Evolutionary conservation across 768 basidiomycete genomes (phyloP), one percentile per base, ranked within the genome.

Genomic region (Tylopilus balloui): DNA sequence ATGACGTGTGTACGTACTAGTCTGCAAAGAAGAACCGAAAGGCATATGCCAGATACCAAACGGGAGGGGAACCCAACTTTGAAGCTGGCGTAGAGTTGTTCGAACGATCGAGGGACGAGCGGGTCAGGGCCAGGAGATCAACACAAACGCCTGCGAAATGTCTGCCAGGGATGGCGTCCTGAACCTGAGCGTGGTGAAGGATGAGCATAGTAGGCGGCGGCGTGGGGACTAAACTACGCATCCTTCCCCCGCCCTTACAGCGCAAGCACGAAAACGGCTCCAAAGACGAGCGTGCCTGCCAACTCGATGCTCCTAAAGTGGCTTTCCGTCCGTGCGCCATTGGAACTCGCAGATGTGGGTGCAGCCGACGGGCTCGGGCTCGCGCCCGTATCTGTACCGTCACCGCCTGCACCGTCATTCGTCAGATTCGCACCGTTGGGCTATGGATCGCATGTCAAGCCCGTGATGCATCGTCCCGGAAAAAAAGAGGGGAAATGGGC

Each of bases 391-490:
- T 52, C 56, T 21, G 56, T 42, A 21, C 54, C 56, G 13, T 57
- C 39, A n/a, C 70, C 66, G 7, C 77, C 78, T 2, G 69, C 71
- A 27, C 76, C 77, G 19, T 83, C 83, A 6, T 81, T 81, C 10
- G 84, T 87, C 42, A 87, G 62, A 56, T 86, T 86, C 29, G 78
- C 80, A 39, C 83, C 83, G 54, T 86, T 85, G 1, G 84, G 78
- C 78, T 85, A 49, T 23, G 34, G 2, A 69, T 21, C 38, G 3
- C 68, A 4, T n/a, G 8, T 27, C 27, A 27, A 2, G 27, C 9
- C 27, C 27, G 27, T 27, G 27, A 6, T 27, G 27, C 4, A 27
- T 10, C 27, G 27, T 4, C 9, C 27, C 27, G 11, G 2, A 27
- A 10, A 27, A 27, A 27, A 10, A 27, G 27, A 27, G 2, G 8